Evolutionary conservation across 2,329 filamentous ascomycete genomes (phyloP).

Genomic region (Penicillium sp.): DNA sequence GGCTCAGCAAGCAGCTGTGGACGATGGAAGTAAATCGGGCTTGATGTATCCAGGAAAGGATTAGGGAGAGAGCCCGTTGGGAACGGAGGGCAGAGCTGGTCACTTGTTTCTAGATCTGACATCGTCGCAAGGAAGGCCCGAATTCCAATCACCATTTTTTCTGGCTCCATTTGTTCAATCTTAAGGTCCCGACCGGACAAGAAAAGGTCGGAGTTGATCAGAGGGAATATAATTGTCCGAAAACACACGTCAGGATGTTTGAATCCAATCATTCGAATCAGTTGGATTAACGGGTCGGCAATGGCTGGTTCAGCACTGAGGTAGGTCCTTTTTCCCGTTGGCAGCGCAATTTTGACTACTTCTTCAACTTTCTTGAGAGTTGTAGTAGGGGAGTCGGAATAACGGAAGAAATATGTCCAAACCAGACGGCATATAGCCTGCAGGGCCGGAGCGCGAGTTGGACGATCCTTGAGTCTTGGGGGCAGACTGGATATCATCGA

Average conservation of each 20-base stretch:
- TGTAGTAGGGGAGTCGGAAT: constrained; percentile 67
- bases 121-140: constrained; percentile 91
- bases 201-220: constrained; percentile 92
- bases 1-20: constrained; percentile 41
- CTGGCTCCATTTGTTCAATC: constrained; percentile 91
- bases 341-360: constrained; percentile 79
- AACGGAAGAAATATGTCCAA: constrained; percentile 92
- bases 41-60: constrained; percentile 38
- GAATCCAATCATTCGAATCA: constrained; percentile 92
- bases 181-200: constrained; percentile 72
- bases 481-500: constrained; percentile 76
- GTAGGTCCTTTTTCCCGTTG: constrained; percentile 75
- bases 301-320: constrained; percentile 81
- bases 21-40: constrained; percentile 36
- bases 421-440: constrained; percentile 87
- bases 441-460: constrained; percentile 74
- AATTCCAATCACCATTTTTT: constrained; percentile 96
- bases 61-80: constrained; percentile 61
- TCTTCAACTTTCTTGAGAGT: constrained; percentile 84
- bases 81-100: constrained; percentile 77
- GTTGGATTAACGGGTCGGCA: constrained; percentile 85
- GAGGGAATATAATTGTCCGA: constrained; percentile 85
- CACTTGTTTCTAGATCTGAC: constrained; percentile 84
- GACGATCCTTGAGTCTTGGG: constrained; percentile 79
- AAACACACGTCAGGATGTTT: constrained; percentile 94